Percentiles rank a stretch among this genome's conserved stretches.
These are phyloP conservation scores for Camptophora hylomeconis DNA, from an alignment of 2,329 filamentous ascomycete species.

Conservation along the genomic window DNA sequence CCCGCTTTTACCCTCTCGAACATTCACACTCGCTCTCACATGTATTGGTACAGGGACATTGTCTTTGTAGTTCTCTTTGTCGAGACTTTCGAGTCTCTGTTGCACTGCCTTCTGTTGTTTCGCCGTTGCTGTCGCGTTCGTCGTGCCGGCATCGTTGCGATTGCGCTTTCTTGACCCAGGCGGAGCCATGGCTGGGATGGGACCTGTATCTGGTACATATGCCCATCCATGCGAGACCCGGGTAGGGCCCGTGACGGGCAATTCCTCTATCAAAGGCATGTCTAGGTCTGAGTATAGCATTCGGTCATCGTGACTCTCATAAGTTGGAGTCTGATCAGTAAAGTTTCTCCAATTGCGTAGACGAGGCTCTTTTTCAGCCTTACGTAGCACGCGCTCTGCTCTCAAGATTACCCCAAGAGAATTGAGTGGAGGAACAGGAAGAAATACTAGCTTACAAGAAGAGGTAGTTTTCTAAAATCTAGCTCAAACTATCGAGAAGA, in stretches of 20 bases:
- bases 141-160: slow-evolving; percentile 28
- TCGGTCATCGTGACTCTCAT: neutral
- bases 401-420: too few species aligned
- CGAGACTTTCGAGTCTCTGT: slow-evolving; percentile 69
- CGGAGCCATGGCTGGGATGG: slow-evolving; percentile 41
- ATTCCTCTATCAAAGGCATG: slow-evolving; percentile 67
- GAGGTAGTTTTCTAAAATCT: too few species aligned
- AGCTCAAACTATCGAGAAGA: too few species aligned
- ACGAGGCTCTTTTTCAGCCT: too few species aligned
- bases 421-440: too few species aligned
- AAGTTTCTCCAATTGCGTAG: too few species aligned
- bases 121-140: slow-evolving; percentile 32
- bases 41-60: slow-evolving; percentile 45
- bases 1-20: slow-evolving; percentile 32
- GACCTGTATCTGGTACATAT: slow-evolving; percentile 66
- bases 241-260: slow-evolving; percentile 53
- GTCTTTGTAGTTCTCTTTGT: slow-evolving; percentile 65
- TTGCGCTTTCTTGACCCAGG: slow-evolving; percentile 52
- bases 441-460: too few species aligned
- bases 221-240: slow-evolving; percentile 76
- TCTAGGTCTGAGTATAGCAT: neutral
- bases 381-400: too few species aligned
- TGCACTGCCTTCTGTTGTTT: slow-evolving; percentile 70
- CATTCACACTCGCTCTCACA: slow-evolving; percentile 37
- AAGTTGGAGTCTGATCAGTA: neutral